These are phyloP conservation scores for Apostasia ramifera DNA, from an alignment of 106 monocot species.

Conservation along the genomic window DNA sequence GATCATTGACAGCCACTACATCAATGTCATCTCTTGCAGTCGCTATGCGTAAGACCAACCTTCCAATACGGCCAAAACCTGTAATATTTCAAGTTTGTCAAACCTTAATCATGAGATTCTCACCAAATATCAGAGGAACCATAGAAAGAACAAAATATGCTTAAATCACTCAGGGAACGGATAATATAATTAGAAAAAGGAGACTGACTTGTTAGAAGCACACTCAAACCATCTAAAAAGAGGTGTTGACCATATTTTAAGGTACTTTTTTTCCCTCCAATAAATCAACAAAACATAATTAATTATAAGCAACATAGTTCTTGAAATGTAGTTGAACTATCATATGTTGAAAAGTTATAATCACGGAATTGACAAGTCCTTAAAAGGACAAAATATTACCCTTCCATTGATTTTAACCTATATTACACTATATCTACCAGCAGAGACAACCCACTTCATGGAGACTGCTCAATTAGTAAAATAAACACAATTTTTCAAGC, in stretches of 20 bases:
- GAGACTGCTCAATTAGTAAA: no score
- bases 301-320: no score
- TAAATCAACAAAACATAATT: no score
- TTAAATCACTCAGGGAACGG: background rate
- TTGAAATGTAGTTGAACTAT: no score
- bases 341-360: no score
- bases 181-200: background rate
- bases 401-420: no score
- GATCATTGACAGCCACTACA: conserved; percentile 90
- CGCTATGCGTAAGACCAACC: conserved; percentile 83
- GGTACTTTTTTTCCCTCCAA: no score
- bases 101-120: background rate
- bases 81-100: background rate
- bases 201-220: background rate
- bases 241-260: background rate
- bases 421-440: no score
- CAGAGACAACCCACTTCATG: no score
- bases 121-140: background rate
- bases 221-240: background rate
- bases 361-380: no score
- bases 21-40: conserved; percentile 84
- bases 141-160: background rate
- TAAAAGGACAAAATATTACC: no score
- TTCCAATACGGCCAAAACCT: conserved; percentile 98
- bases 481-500: no score